These are phyloP conservation scores for Silene vulgaris DNA, from an alignment of 179 eudicot genomes.

Conservation along the genomic window DNA sequence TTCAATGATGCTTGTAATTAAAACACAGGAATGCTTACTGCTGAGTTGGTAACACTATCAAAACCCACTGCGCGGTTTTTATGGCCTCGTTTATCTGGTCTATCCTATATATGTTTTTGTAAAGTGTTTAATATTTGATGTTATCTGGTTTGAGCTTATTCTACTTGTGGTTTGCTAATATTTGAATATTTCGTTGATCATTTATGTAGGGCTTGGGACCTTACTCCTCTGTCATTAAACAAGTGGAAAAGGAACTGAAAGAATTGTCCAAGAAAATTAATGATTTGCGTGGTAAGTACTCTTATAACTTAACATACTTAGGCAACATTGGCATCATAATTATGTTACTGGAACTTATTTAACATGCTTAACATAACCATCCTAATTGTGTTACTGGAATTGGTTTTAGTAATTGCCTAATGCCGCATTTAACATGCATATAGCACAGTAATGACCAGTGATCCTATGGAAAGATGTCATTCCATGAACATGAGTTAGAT, in stretches of 20 bases:
- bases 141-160: background rate
- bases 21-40: background rate
- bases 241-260: conserved; percentile 81
- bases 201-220: conserved; percentile 80
- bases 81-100: background rate
- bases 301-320: background rate
- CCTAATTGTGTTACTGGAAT: background rate
- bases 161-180: background rate
- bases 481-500: background rate
- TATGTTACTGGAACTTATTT: too few species aligned
- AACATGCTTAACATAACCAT: too few species aligned
- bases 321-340: too few species aligned
- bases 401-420: background rate
- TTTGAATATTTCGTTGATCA: background rate
- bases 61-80: background rate
- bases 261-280: conserved; percentile 89
- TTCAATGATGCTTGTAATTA: background rate
- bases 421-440: background rate
- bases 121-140: background rate
- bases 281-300: conserved; percentile 67
- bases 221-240: conserved; percentile 71
- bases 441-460: background rate
- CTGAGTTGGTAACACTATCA: background rate
- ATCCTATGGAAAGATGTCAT: background rate
- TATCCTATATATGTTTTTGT: background rate